Evolutionary conservation across 371 early-diverging fungal genomes (phyloP).

Genomic region (Rhizopus arrhizus): DNA sequence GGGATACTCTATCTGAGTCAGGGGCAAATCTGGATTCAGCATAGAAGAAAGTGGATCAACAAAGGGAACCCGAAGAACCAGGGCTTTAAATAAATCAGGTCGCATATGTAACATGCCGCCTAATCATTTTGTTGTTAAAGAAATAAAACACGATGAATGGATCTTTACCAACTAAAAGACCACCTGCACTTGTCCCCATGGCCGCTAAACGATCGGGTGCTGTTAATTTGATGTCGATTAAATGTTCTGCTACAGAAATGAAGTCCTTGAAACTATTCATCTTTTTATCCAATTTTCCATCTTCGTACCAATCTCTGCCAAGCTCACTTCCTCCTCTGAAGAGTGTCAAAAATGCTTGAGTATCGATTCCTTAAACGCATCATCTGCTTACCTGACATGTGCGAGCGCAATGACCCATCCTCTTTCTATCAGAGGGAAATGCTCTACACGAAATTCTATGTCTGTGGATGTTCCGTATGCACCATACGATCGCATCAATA

Average conservation of each 20-base stretch:
- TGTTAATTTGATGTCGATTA: slow-evolving; percentile 58
- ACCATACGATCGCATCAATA: slow-evolving; percentile 79
- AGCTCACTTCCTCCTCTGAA: slow-evolving; percentile 82
- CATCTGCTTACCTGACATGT: slow-evolving; percentile 70
- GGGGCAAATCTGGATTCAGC: slow-evolving; percentile 73
- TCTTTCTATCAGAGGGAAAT: slow-evolving; percentile 74
- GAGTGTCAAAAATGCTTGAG: neutral
- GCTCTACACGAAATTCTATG: slow-evolving; percentile 80
- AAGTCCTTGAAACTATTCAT: slow-evolving; percentile 73
- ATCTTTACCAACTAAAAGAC: slow-evolving; percentile 57
- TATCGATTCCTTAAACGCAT: neutral
- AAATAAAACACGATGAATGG: neutral
- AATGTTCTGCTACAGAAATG: slow-evolving; percentile 66
- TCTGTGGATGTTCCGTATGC: slow-evolving; percentile 84
- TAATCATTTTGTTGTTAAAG: slow-evolving; percentile 5
- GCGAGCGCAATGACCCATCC: slow-evolving; percentile 85
- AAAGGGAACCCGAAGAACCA: slow-evolving; percentile 84
- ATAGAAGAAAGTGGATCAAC: slow-evolving; percentile 83
- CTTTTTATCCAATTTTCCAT: slow-evolving; percentile 71
- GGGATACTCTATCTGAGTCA: slow-evolving; percentile 76
- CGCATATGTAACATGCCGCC: slow-evolving; percentile 71
- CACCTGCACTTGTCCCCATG: slow-evolving; percentile 82
- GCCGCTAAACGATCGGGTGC: slow-evolving; percentile 58
- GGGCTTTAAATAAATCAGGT: slow-evolving; percentile 78
- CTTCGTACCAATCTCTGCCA: slow-evolving; percentile 76